Evolutionary conservation across 2,329 filamentous ascomycete genomes (phyloP), one percentile per base, ranked within the genome.

Genomic region (Alternaria brassicae): DNA sequence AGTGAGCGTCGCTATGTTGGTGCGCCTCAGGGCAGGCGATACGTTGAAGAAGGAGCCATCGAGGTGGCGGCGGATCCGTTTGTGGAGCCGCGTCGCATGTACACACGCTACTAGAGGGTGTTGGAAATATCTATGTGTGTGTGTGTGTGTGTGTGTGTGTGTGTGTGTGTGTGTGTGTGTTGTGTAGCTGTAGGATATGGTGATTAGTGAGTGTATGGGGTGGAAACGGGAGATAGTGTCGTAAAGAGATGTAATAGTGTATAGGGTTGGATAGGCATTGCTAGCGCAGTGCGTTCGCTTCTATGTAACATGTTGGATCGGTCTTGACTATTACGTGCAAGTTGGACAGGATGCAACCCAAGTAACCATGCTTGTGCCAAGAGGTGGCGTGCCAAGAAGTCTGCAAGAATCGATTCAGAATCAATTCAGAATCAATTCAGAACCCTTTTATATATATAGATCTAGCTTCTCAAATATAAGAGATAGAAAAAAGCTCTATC

Each of bases 41-140:
- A 81, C 67, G 72, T 81, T 21, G 81, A 82, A 56, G 78, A 81
- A 23, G 71, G 72, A 27, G 66, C 65, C 4, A 56, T 70, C 32
- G 72, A 76, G 44, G 55, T 67, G 13, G 68, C 57, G n/a, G 69
- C 68, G 34, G 75, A 77, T 40, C 52, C 58, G 3, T 77, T 72
- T 51, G 63, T 62, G 10, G 69, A 74, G 44, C 60, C 72, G 51
- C 72, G 75, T 56, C 68, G 73, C 53, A 70, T 78, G 42, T 77
- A 71, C 57, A 74, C 76, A 41, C 73, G 77, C 34, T 79, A 78
- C 52, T 78, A 59, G 65, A 30, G 25, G 7, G 17, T 30, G 44
- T 15, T n/a, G 19, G 30, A 25, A 41, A 2, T 21, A 19, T 7
- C 25, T 17, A 37, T n/a, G 36, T 19, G n/a, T n/a, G n/a, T n/a